Conservation (phyloP, 202 grass and related monocot species). For the Cymbopogon flexuosus region DNA sequence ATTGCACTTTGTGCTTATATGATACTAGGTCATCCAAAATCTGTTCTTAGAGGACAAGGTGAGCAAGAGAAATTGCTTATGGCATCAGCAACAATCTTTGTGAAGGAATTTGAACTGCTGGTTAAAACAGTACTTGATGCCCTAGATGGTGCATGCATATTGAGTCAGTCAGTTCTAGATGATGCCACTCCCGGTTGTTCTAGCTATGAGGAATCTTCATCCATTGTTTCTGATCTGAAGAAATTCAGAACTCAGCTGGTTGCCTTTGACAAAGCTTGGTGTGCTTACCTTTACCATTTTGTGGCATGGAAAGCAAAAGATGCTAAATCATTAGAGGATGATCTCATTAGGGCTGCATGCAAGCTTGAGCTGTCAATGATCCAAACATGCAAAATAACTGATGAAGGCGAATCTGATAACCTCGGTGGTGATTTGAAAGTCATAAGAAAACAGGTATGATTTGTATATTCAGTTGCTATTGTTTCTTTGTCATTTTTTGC, state of each 20-base stretch:
- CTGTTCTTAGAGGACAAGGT: conserved; percentile 67
- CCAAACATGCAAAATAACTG: conserved; percentile 67
- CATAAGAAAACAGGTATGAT: conserved; percentile 67
- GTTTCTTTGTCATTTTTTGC: background rate
- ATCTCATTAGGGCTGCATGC: conserved; percentile 78
- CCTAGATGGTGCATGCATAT: conserved; percentile 40
- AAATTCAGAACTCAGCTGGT: conserved; percentile 73
- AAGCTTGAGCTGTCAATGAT: conserved; percentile 92
- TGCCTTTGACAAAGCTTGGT: conserved; percentile 83
- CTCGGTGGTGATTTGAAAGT: conserved; percentile 59
- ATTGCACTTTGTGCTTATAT: conserved; percentile 94
- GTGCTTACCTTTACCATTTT: conserved; percentile 77
- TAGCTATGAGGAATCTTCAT: conserved; percentile 32
- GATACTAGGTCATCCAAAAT: conserved; percentile 88
- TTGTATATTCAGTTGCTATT: conserved; percentile 17
- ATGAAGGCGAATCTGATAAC: conserved; percentile 41
- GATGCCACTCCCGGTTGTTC: conserved; percentile 38
- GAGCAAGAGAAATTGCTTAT: conserved; percentile 56
- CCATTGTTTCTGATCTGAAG: conserved; percentile 30
- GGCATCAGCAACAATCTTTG: conserved; percentile 56
- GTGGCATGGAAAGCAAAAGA: conserved; percentile 91
- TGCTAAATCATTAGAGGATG: conserved; percentile 74
- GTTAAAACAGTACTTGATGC: conserved; percentile 64
- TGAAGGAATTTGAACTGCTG: conserved; percentile 72
- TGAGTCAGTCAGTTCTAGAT: conserved; percentile 22